These are phyloP conservation scores for Penicillium parvum DNA, from an alignment of 495 filamentous ascomycete genomes.

Conservation along the genomic window DNA sequence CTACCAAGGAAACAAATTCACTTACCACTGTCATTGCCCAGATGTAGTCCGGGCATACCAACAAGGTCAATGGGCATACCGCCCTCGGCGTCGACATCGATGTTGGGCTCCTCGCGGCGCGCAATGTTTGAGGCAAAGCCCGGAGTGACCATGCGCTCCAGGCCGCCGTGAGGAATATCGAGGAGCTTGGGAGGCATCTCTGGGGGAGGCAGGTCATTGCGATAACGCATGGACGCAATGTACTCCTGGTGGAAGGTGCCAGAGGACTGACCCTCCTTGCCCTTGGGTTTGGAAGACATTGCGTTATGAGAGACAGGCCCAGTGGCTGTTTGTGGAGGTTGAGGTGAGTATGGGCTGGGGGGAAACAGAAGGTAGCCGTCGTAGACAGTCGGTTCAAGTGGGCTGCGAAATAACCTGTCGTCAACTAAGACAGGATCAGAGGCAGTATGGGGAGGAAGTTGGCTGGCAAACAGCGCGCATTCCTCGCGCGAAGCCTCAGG, in stretches of 20 bases:
- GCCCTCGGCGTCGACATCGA: slow-evolving; percentile 95
- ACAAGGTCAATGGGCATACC: slow-evolving; percentile 96
- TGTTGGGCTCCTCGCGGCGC: slow-evolving; percentile 86
- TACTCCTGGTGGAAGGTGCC: slow-evolving; percentile 89
- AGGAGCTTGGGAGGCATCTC: slow-evolving; percentile 93
- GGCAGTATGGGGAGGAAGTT: no score
- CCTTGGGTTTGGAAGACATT: slow-evolving; percentile 40
- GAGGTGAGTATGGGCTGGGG: not conserved
- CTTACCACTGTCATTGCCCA: slow-evolving; percentile 93
- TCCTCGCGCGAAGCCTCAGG: no score
- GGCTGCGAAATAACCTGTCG: no score
- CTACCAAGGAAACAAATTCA: slow-evolving; percentile 7
- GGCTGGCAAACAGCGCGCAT: no score
- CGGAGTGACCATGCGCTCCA: slow-evolving; percentile 81
- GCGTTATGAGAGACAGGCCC: no score
- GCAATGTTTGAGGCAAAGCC: slow-evolving; percentile 83
- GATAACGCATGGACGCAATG: slow-evolving; percentile 89
- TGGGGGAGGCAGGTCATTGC: slow-evolving; percentile 89
- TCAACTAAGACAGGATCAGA: no score
- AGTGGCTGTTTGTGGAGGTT: no score
- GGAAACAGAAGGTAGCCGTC: no score
- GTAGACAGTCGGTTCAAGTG: no score
- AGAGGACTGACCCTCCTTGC: slow-evolving; percentile 40
- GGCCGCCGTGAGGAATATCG: slow-evolving; percentile 88
- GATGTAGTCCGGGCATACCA: slow-evolving; percentile 88